phyloP scores from a whole-genome alignment of 352 stramenopile species.

The Globisporangium paroecandrum region DNA sequence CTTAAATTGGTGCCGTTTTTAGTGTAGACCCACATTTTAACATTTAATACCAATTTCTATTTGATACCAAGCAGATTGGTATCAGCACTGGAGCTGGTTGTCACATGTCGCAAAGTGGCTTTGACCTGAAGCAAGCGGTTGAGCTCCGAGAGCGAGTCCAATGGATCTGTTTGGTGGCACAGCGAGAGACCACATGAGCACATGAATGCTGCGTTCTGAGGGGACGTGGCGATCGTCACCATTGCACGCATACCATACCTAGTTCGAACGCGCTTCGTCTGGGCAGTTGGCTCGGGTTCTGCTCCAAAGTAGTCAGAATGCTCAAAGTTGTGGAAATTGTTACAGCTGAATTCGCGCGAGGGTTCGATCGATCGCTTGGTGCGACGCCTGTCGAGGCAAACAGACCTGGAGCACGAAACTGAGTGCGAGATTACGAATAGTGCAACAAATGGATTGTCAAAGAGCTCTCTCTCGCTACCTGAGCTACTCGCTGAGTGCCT shows the following conservation, averaged over 20 bases:
- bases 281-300: slow-evolving; percentile 3
- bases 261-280: slow-evolving; percentile 21
- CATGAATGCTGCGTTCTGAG: neutral
- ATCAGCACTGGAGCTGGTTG: slow-evolving; percentile 8
- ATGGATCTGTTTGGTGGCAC: slow-evolving; percentile 25
- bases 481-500: neutral
- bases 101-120: slow-evolving; percentile 33
- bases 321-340: neutral
- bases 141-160: slow-evolving; percentile 53
- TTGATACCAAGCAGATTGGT: neutral
- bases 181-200: neutral
- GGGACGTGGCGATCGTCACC: neutral
- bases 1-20: too few species aligned
- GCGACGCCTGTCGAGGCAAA: neutral
- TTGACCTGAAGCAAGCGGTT: slow-evolving; percentile 58
- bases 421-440: neutral
- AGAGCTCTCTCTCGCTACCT: slow-evolving; percentile 1
- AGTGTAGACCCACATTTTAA: too few species aligned
- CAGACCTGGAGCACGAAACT: neutral
- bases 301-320: slow-evolving; percentile 12
- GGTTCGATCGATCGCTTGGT: neutral
- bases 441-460: neutral
- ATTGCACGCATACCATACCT: slow-evolving; percentile 12
- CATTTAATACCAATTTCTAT: neutral
- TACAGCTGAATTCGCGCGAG: neutral